These are phyloP conservation scores for Pseudocercospora macadamiae DNA, from an alignment of 2,329 filamentous ascomycete species.

Conservation along the genomic window DNA sequence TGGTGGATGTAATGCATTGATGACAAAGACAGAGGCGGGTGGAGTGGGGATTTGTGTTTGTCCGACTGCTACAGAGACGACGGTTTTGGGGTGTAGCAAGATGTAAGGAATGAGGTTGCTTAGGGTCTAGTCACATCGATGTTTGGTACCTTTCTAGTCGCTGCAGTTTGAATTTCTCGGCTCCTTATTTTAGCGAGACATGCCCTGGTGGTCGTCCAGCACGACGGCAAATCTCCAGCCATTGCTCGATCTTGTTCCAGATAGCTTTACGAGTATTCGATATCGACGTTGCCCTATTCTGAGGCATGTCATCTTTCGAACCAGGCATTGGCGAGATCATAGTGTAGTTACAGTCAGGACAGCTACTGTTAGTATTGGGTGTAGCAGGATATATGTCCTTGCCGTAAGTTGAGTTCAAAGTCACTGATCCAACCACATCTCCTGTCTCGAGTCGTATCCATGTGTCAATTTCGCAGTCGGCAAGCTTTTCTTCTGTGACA, in stretches of 20 bases:
- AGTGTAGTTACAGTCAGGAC: constrained; percentile 27
- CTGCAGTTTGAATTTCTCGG: too few relatives aligned
- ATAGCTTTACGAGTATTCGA: neutral
- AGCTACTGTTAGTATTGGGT: constrained; percentile 27
- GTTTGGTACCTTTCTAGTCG: too few relatives aligned
- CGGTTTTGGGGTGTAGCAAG: neutral
- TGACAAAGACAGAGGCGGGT: constrained; percentile 11
- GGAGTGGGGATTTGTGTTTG: constrained; percentile 19
- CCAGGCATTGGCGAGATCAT: constrained; percentile 23
- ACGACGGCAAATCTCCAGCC: neutral
- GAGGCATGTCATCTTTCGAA: constrained; percentile 8
- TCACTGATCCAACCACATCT: constrained; percentile 33
- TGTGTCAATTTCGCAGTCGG: constrained; percentile 31
- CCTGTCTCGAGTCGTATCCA: constrained; percentile 40
- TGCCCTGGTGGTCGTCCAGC: neutral
- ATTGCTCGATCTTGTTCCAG: neutral
- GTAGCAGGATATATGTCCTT: constrained; percentile 34
- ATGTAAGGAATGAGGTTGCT: neutral
- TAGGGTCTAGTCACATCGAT: too few relatives aligned
- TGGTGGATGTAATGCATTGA: constrained; percentile 13
- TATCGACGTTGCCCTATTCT: neutral
- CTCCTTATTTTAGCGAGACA: neutral
- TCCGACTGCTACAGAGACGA: constrained; percentile 13
- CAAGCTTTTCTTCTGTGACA: constrained; percentile 28
- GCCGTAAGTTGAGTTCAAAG: constrained; percentile 37